phyloP scores from a whole-genome alignment of 2,329 filamentous ascomycete genomes.

The Penicillium janthinellum region DNA sequence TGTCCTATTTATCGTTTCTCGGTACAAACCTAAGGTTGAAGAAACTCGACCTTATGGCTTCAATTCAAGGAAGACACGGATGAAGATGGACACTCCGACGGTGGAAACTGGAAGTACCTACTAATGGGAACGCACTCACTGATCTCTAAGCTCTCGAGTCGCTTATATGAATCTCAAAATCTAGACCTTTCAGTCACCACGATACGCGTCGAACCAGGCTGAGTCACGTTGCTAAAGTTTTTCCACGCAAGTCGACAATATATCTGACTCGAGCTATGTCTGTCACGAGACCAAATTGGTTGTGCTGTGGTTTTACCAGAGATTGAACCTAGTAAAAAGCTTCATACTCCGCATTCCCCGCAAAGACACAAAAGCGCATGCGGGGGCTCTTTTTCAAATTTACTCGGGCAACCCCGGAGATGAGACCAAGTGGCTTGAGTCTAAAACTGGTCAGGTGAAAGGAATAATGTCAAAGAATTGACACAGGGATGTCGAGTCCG shows the following conservation, averaged over 20 bases:
- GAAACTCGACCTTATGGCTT: no score
- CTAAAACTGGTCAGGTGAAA: not conserved
- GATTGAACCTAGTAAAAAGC: not conserved
- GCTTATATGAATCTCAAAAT: no score
- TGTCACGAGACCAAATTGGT: not conserved
- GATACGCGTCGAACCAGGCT: not conserved
- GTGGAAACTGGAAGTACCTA: no score
- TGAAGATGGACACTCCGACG: no score
- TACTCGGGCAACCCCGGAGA: not conserved
- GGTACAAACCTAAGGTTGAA: no score
- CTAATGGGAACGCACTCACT: no score
- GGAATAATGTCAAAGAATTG: not conserved
- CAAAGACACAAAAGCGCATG: not conserved
- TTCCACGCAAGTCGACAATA: not conserved
- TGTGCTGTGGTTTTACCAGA: not conserved
- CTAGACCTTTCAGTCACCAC: no score
- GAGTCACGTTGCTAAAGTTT: not conserved
- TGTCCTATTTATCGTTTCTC: no score
- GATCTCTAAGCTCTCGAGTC: no score
- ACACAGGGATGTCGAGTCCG: not conserved
- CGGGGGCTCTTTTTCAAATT: not conserved
- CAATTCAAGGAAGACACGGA: no score
- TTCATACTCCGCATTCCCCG: constrained; percentile 1
- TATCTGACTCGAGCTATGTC: not conserved
- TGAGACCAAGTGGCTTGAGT: not conserved